These are phyloP conservation scores for Echinochloa phyllopogon DNA, from an alignment of 176 grass and related monocot species.

Conservation along the genomic window DNA sequence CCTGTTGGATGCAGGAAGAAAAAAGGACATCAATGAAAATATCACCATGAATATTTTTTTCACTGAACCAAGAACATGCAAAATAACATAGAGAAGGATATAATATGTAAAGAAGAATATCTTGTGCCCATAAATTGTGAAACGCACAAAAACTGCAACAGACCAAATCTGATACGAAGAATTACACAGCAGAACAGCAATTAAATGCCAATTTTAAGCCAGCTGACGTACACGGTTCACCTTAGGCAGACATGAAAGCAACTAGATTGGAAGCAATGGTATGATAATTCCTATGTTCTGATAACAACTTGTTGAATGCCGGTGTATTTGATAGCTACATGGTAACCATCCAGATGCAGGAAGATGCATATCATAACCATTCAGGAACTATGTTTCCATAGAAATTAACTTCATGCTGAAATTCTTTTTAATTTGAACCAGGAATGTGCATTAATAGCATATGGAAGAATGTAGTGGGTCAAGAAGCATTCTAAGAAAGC, in stretches of 20 bases:
- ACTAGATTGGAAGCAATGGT: not conserved
- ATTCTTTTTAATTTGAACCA: not conserved
- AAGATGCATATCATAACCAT: not conserved
- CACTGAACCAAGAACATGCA: not conserved
- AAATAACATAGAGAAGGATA: not conserved
- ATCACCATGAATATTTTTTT: not conserved
- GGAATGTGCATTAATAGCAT: not conserved
- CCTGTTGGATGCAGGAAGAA: not conserved
- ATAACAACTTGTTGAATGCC: not conserved
- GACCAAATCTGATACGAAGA: not conserved
- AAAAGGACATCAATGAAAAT: not conserved
- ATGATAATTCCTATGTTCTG: not conserved
- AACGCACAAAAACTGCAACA: not conserved
- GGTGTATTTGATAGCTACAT: not conserved
- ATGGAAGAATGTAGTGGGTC: not conserved
- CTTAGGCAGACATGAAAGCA: not conserved
- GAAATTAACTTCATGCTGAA: not conserved
- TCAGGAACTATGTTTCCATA: not conserved
- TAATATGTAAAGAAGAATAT: not conserved
- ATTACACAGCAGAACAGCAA: not conserved
- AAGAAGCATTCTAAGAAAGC: no score
- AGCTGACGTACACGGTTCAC: not conserved
- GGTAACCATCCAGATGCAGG: not conserved
- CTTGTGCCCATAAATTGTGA: not conserved
- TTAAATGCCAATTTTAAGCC: not conserved